Percentiles rank a stretch among this genome's conserved stretches.
These are phyloP conservation scores for Rossbeevera mucosa DNA, from an alignment of 768 basidiomycete species.

Conservation along the genomic window DNA sequence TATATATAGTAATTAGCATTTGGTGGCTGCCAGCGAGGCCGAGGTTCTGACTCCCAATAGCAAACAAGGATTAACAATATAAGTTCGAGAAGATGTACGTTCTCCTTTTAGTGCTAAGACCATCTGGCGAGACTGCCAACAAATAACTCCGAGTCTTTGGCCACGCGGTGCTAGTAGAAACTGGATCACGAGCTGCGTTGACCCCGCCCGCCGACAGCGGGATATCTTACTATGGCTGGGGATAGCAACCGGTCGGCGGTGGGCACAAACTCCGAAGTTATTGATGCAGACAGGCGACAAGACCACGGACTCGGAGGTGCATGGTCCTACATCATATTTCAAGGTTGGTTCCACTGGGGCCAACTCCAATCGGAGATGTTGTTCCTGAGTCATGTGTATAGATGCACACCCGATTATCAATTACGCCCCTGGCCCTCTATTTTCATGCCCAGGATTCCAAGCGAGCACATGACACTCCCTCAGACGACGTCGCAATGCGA, in stretches of 20 bases:
- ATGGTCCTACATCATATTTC: not conserved
- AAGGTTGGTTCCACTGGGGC: not conserved
- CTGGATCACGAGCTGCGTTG: too few species aligned
- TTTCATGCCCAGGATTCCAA: not conserved
- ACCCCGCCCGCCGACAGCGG: too few species aligned
- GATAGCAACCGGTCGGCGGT: not conserved
- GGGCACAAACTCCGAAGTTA: not conserved
- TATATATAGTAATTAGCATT: too few species aligned
- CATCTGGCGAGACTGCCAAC: too few species aligned
- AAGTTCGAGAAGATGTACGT: not conserved
- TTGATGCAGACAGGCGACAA: not conserved
- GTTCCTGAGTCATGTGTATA: not conserved
- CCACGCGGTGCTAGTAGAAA: too few species aligned
- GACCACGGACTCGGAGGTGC: too few species aligned
- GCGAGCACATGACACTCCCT: not conserved
- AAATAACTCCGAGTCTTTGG: too few species aligned
- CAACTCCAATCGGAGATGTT: not conserved
- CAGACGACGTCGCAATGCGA: slow-evolving; percentile 1
- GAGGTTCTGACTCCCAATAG: too few species aligned
- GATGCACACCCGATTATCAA: too few species aligned
- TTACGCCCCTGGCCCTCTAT: not conserved
- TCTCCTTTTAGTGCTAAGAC: too few species aligned
- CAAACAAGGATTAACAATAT: not conserved
- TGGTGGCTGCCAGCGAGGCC: too few species aligned
- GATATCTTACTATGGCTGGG: too few species aligned